Conservation (phyloP, 2,329 filamentous ascomycete genomes). For the Chaetomiaceae sp. region DNA sequence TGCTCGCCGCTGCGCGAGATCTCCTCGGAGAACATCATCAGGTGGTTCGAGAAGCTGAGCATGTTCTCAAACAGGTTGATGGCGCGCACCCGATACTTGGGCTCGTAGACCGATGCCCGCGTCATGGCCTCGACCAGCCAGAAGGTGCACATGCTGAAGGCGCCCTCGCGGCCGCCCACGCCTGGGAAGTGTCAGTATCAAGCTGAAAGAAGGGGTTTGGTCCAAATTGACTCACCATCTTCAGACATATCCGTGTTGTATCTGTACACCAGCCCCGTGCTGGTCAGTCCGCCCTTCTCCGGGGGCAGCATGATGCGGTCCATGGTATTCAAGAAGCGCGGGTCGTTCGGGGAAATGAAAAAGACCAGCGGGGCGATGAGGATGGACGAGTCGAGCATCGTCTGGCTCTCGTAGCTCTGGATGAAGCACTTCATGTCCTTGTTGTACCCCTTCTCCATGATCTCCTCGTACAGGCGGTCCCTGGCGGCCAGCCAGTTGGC, state of each 20-base stretch:
- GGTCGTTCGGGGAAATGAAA: slow-evolving; percentile 73
- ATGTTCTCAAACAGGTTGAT: slow-evolving; percentile 74
- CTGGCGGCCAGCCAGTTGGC: slow-evolving; percentile 60
- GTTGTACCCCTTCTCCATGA: slow-evolving; percentile 76
- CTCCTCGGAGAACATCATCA: slow-evolving; percentile 76
- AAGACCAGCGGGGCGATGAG: slow-evolving; percentile 75
- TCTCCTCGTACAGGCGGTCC: slow-evolving; percentile 66
- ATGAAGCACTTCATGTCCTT: slow-evolving; percentile 63
- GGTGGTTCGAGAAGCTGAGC: slow-evolving; percentile 69
- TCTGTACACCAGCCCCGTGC: slow-evolving; percentile 68
- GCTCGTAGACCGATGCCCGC: slow-evolving; percentile 59
- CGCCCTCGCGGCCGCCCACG: slow-evolving; percentile 68
- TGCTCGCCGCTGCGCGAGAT: slow-evolving; percentile 71
- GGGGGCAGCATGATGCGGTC: slow-evolving; percentile 66
- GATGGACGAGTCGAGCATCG: slow-evolving; percentile 67
- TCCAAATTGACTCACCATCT: slow-evolving; percentile 49
- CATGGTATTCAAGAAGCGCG: slow-evolving; percentile 67
- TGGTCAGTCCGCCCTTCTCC: slow-evolving; percentile 71
- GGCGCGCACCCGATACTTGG: slow-evolving; percentile 57
- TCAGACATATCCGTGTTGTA: slow-evolving; percentile 66
- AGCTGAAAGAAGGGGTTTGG: too few species aligned
- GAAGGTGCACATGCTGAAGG: slow-evolving; percentile 78
- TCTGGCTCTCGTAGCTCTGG: slow-evolving; percentile 69
- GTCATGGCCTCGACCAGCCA: slow-evolving; percentile 78
- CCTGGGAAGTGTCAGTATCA: too few species aligned